Base-by-base conservation (phyloP, 768 basidiomycete genomes). In the Pilatotrama ljubarskyi region DNA sequence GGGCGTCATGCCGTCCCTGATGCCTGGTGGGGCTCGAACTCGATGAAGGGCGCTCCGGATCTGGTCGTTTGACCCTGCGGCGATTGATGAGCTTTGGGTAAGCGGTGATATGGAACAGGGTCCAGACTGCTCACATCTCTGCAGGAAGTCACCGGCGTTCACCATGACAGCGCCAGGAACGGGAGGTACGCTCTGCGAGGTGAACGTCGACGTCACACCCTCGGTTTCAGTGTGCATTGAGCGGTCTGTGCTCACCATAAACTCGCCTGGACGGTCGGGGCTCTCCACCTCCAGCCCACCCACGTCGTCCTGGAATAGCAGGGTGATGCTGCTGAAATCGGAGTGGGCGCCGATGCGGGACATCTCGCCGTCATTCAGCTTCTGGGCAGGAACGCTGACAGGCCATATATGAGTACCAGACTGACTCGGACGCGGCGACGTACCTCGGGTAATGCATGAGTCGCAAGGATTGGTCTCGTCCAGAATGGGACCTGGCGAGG, bases 251-350 rank as follows among this genome's bases (percentile, higher is more conserved):
- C 29, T 29, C 40, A 64, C 67, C 74, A 71, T 52, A 59, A 79
- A 80, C 46, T 69, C 55, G 2, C 80, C 82, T 5, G 81, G 76
- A 25, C 70, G 64, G 38, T 75, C 71, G 0, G 82, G 82, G 65
- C 81, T 77, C 66, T 85, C 82, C 2, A 86, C 81, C 64, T 87
- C 83, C 4, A 86, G 73, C 0, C 86, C 86, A 7, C 84, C 84
- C 1, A 79, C 75, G 5, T 78, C 74, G 62, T 86, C 84, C 70
- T 86, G 85, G 51, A 85, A 76, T 1, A 87, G 71, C 5, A 85
- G 70, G 58, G 85, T 87, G 10, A 84, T 71, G 1, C 76, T 81
- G 8, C 80, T 77, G 61, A 80, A 86, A 68, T 87, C 86, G 1
- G 77, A 75, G 56, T 82, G 80, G 2, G 76, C 77, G 4, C 77